Base-by-base conservation (phyloP, 208 protist species). In the Porcisia hertigi region DNA sequence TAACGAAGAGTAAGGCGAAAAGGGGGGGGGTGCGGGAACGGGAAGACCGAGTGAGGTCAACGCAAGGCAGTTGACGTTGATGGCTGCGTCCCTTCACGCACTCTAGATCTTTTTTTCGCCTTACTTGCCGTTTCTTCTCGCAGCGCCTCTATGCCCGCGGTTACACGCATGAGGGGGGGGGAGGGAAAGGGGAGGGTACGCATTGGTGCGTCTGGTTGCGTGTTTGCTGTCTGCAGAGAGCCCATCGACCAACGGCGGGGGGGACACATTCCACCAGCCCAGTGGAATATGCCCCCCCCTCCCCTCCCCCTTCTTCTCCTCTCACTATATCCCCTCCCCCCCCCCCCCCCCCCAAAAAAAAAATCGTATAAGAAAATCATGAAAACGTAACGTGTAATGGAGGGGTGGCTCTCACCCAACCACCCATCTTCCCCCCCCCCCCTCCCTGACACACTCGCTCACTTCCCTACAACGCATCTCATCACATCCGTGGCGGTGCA, bases 1-100 rank as follows among this genome's bases (percentile, higher is more conserved):
- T 57, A 82, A 81, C 62, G 83, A 88, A 73, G 80, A 86, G 66
- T 58, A 73, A 49, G 18, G 1, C 3, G 39, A 4, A 23, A 55
- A 14, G 43, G 20, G n/a, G 6, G 66, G 20, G 25, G 3, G 30
- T 18, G 66, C 4, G 64, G 25, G 18, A 43, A 36, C 25, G 39
- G 59, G 34, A 36, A 6, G 18, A n/a, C 39, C 14, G 59, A 36
- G 5, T n/a, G 5, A 64, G 5, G 16, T 25, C 59, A 9, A 18
- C 34, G 5, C 4, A 36, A 64, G n/a, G 39, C 34, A 14, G 20
- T 64, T 6, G 34, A 45, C 59, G 14, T 11, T n/a, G 30, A 12
- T 64, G 3, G 59, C 6, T 36, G 16, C 59, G 11, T 52, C 59
- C 3, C 2, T 43, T 43, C 59, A 36, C 34, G 16, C 16, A 7